phyloP scores from a whole-genome alignment of 805 yeast species.

The Yamadazyma laniorum region DNA sequence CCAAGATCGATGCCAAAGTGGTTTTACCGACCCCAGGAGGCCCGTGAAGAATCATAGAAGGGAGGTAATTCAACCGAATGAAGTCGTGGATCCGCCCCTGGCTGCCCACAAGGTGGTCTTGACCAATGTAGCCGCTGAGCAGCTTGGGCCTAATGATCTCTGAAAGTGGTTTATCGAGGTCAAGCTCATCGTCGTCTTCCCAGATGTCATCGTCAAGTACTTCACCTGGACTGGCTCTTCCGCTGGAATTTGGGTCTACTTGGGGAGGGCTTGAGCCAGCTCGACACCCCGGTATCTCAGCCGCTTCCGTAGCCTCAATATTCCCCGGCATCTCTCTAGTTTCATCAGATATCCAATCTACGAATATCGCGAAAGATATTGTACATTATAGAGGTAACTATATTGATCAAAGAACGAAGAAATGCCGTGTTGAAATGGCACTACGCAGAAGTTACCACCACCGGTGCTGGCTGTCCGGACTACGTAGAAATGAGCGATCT shows the following conservation, averaged over 20 bases:
- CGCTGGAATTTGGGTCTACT: not conserved
- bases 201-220: too few relatives aligned
- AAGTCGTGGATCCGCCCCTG: conserved; percentile 67
- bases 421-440: too few relatives aligned
- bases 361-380: too few relatives aligned
- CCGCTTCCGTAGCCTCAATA: too few relatives aligned
- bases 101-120: conserved; percentile 66
- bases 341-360: too few relatives aligned
- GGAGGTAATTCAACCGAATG: conserved; percentile 61
- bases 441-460: too few relatives aligned
- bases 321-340: too few relatives aligned
- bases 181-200: not conserved
- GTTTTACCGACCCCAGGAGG: conserved; percentile 97
- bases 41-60: conserved; percentile 90
- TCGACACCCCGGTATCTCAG: too few relatives aligned
- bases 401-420: too few relatives aligned
- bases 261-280: not conserved
- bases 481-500: too few relatives aligned
- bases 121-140: conserved; percentile 79
- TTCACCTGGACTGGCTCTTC: not conserved
- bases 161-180: conserved; percentile 6
- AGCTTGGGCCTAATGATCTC: conserved; percentile 65
- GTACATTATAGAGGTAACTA: too few relatives aligned
- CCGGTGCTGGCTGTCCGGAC: too few relatives aligned
- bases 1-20: conserved; percentile 69